Percentiles rank a stretch among this genome's conserved stretches.
Evolutionary conservation across 1,139 yeast species (phyloP).

Genomic region (Nakaseomyces kungkrabaensis): DNA sequence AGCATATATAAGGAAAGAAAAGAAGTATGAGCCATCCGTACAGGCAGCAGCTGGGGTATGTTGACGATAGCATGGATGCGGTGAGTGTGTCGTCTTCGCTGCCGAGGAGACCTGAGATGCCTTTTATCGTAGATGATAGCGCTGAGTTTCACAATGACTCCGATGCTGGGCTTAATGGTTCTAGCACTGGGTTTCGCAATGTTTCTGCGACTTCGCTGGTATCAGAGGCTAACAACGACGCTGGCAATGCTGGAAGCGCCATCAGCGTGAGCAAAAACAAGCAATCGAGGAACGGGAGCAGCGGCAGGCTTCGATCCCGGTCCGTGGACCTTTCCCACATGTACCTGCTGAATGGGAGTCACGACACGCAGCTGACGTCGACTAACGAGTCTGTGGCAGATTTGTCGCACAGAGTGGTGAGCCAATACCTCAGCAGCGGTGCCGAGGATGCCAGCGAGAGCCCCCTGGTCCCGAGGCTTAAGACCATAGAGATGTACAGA

Average conservation of each 20-base stretch:
- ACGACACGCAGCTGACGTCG: conserved; percentile 30
- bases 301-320: conserved; percentile 19
- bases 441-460: conserved; percentile 17
- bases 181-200: neutral
- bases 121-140: neutral
- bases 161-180: neutral
- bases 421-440: conserved; percentile 46
- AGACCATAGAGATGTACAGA: conserved; percentile 80
- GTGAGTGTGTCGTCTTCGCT: neutral
- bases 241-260: neutral
- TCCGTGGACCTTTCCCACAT: conserved; percentile 34
- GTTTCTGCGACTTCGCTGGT: neutral
- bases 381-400: conserved; percentile 34
- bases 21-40: conserved; percentile 1
- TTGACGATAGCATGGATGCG: neutral
- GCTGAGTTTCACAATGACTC: neutral
- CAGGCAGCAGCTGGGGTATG: conserved; percentile 1
- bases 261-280: neutral
- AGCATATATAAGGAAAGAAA: too few species aligned
- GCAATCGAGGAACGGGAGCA: neutral
- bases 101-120: conserved; percentile 2
- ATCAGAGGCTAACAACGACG: neutral
- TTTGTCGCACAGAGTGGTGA: conserved; percentile 31
- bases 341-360: conserved; percentile 29
- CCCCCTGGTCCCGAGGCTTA: conserved; percentile 60